Evolutionary conservation across 768 basidiomycete genomes (phyloP).

Genomic region (Phaeolepiota aurea): DNA sequence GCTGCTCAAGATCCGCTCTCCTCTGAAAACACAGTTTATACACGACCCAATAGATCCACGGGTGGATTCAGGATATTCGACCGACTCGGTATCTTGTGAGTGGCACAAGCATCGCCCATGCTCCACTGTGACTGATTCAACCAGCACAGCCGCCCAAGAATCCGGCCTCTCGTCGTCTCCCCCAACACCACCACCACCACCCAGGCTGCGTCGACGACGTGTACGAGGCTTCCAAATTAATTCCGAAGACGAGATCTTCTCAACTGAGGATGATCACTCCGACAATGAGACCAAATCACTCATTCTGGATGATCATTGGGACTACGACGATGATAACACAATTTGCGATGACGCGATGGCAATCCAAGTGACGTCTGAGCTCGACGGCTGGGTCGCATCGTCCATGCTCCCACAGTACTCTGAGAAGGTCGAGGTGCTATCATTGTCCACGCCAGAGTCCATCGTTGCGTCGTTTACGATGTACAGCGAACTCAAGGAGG

Average conservation of each 20-base stretch:
- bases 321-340: not conserved
- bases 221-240: conserved; percentile 30
- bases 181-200: conserved; percentile 7
- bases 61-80: too few species aligned
- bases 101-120: not conserved
- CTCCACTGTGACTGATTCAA: not conserved
- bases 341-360: not conserved
- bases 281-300: conserved; percentile 6
- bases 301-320: conserved; percentile 11
- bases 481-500: conserved; percentile 47
- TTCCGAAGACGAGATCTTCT: conserved; percentile 31
- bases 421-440: conserved; percentile 6
- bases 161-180: conserved; percentile 10
- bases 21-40: too few species aligned
- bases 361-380: not conserved
- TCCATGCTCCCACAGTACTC: conserved; percentile 21
- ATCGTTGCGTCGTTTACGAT: conserved; percentile 43
- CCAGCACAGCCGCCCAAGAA: conserved; percentile 1
- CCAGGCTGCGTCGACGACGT: conserved; percentile 19
- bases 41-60: too few species aligned
- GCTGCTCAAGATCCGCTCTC: conserved; percentile 17
- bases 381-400: conserved; percentile 21
- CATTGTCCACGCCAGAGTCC: conserved; percentile 22
- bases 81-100: not conserved
- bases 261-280: conserved; percentile 16